A percentile compares a stretch with the other conserved stretches of the same genome.
phyloP scores from a whole-genome alignment of 176 grass and related monocot genomes.

The Canna indica region DNA sequence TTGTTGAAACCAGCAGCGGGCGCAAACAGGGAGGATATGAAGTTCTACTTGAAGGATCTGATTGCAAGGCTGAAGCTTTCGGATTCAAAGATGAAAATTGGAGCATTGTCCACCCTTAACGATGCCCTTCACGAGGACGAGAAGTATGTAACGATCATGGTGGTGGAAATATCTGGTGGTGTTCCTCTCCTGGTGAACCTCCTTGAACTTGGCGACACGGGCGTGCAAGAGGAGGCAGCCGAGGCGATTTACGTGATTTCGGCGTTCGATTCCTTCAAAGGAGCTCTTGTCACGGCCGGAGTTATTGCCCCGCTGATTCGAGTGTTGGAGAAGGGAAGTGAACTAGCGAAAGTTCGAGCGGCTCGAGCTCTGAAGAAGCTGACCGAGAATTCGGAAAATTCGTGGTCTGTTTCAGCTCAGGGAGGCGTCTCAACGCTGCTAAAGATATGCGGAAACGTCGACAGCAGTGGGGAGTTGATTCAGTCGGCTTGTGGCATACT shows the following conservation, averaged over 20 bases:
- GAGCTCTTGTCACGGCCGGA: conserved; percentile 46
- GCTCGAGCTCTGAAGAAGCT: conserved; percentile 52
- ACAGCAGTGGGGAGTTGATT: conserved; percentile 31
- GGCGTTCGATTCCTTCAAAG: conserved; percentile 34
- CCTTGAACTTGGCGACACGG: conserved; percentile 40
- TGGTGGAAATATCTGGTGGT: conserved; percentile 37
- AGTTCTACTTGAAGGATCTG: conserved; percentile 75
- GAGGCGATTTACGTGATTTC: conserved; percentile 46
- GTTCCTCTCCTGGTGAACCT: conserved; percentile 43
- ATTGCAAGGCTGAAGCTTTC: conserved; percentile 42
- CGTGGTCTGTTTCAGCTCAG: conserved; percentile 80
- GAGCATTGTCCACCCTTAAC: conserved; percentile 40
- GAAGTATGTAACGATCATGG: conserved; percentile 53
- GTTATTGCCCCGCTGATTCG: conserved; percentile 50
- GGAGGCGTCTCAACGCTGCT: conserved; percentile 66
- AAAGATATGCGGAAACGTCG: conserved; percentile 33
- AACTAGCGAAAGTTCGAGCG: conserved; percentile 33
- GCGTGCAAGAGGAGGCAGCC: conserved; percentile 44
- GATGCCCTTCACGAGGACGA: conserved; percentile 51
- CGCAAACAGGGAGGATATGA: conserved; percentile 52
- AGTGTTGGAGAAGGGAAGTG: conserved; percentile 32
- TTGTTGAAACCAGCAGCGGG: conserved; percentile 44
- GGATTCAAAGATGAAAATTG: conserved; percentile 38
- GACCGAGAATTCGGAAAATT: conserved; percentile 78
- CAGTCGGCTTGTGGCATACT: conserved; percentile 53